Base-by-base conservation (phyloP, 179 eudicot genomes). In the Pouteria campechiana region DNA sequence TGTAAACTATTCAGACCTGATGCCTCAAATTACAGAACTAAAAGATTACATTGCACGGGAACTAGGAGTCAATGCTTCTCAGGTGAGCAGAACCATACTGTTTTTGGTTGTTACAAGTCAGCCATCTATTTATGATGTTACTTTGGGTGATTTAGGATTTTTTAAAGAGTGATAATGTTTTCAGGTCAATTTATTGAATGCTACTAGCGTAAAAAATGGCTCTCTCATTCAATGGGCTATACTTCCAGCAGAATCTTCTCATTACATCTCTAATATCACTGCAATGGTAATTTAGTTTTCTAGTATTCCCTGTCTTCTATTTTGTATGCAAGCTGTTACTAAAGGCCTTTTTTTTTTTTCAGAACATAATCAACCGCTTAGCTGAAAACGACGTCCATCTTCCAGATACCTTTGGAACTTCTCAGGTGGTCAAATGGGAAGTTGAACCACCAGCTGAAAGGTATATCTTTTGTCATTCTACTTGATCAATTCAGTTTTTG, bases 321-420 rank as follows among this genome's bases (percentile, higher is more conserved):
- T 40, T 29, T 5, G 28, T 31, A 30, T 37, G 39, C 17, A 37
- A 29, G 32, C 9, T 43, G 25, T 37, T 27, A 30, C 9, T 25
- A n/a, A n/a, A n/a, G n/a, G n/a, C n/a, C n/a, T n/a, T n/a, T n/a
- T n/a, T n/a, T n/a, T 41, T 14, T 50, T 48, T 40, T 68, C 81
- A 90, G 95, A 60, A 63, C 54, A 81, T 90, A 35, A 58, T 90
- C 37, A 34, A 76, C n/a, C 76, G 61, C 55, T 60, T 90, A 67
- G 63, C 65, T 38, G 82, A 79, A 56, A 55, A 67, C 25, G 58
- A 43, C 32, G 46, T 86, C 41, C 76, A 70, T 55, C 93, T 90
- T 46, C 90, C 95, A 36, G 70, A 65, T 19, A 62, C 55, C 15
- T 90, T 68, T 44, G 96, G 96, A 60, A 72, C 65, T 37, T 81